Percentiles rank a stretch among this genome's conserved stretches.
These are phyloP conservation scores for Coelastrella sp. DNA, from an alignment of 139 green algal species.

Conservation along the genomic window DNA sequence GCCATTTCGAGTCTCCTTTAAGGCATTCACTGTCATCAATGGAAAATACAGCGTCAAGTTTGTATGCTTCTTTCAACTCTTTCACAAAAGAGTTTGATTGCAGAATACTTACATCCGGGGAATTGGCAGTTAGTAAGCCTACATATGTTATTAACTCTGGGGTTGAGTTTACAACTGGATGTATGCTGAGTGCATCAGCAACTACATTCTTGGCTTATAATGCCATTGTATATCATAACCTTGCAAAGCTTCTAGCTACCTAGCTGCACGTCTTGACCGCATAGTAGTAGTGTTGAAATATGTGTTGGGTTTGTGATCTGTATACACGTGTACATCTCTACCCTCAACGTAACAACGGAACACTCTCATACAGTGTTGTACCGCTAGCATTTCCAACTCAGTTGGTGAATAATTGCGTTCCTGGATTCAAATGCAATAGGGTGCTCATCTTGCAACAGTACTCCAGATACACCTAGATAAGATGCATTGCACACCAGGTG, in stretches of 20 bases:
- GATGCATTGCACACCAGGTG: conserved; percentile 43
- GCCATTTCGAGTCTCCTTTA: no score
- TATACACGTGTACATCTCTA: conserved; percentile 26
- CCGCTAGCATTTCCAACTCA: conserved; percentile 36
- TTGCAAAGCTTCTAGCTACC: conserved; percentile 21
- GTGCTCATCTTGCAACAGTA: conserved; percentile 50
- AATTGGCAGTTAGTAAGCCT: background rate
- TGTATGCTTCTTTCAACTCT: background rate
- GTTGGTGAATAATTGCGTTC: conserved; percentile 1
- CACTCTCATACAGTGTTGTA: background rate
- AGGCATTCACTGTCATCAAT: no score
- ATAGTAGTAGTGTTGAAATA: conserved; percentile 1
- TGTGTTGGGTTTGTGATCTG: conserved; percentile 41
- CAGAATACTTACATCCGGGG: no score
- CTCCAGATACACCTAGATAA: background rate
- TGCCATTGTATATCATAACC: background rate
- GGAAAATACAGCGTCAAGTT: background rate
- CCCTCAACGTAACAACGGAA: conserved; percentile 21
- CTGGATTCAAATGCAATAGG: conserved; percentile 55
- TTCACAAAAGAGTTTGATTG: background rate
- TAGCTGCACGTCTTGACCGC: background rate
- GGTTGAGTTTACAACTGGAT: background rate
- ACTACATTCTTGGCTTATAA: conserved; percentile 7
- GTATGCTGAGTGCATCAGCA: background rate
- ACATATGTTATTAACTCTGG: background rate